Conservation (phyloP, 495 filamentous ascomycete genomes). For the Tetracladium setigerum region DNA sequence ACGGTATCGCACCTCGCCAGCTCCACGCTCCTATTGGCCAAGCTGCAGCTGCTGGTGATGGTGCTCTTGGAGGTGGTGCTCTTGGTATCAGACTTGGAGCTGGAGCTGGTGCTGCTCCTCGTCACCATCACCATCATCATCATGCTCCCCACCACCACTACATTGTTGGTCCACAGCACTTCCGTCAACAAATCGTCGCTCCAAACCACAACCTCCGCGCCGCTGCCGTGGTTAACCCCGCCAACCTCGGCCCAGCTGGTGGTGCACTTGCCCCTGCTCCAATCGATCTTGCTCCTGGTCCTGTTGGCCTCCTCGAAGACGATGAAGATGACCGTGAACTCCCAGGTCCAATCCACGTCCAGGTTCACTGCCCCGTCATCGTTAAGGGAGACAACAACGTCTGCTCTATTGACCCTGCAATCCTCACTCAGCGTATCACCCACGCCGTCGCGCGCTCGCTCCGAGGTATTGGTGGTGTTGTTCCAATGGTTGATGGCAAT, state of each 20-base stretch:
- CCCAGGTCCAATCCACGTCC: conserved; percentile 12
- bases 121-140: background rate
- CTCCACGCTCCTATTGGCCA: no score
- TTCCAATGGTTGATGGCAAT: conserved; percentile 25
- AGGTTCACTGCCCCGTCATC: conserved; percentile 16
- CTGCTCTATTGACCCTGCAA: conserved; percentile 8
- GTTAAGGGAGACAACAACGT: conserved; percentile 21
- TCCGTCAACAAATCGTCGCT: no score
- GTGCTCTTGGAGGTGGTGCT: no score
- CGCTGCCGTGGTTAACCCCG: background rate
- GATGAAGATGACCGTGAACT: background rate
- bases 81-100: background rate
- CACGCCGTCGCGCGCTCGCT: conserved; percentile 15
- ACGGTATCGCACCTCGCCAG: no score
- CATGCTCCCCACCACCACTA: background rate
- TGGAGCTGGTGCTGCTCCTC: no score
- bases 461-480: conserved; percentile 12
- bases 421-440: conserved; percentile 9
- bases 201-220: no score
- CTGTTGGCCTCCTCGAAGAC: background rate
- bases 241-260: background rate
- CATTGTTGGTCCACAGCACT: no score
- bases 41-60: no score
- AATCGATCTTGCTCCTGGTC: background rate
- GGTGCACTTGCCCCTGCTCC: no score